phyloP scores from a whole-genome alignment of 2,329 filamentous ascomycete genomes.

The Ascosphaera apis region DNA sequence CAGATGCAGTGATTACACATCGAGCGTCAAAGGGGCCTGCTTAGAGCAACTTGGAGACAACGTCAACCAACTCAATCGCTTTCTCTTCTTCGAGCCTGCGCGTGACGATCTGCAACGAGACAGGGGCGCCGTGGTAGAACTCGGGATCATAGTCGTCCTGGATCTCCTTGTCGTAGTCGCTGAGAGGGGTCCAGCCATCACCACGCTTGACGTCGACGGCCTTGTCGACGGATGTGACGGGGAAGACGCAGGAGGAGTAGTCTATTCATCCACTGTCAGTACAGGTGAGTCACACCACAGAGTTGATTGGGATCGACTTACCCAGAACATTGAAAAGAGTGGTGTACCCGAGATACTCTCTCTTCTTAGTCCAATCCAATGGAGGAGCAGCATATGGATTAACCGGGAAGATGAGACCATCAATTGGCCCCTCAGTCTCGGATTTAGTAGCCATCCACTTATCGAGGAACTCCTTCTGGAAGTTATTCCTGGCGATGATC shows the following conservation, averaged over 20 bases:
- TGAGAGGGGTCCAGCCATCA: constrained; percentile 12
- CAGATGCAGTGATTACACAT: no score
- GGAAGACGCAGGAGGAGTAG: constrained; percentile 9
- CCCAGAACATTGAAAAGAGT: constrained; percentile 11
- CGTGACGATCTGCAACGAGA: constrained; percentile 11
- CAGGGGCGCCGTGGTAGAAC: constrained; percentile 12
- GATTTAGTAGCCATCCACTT: constrained; percentile 8
- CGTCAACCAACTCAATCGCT: constrained; percentile 16
- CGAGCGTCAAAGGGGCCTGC: no score
- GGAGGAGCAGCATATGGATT: constrained; percentile 5
- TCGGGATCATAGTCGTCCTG: constrained; percentile 10
- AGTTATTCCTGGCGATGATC: constrained; percentile 9
- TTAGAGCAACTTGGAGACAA: constrained; percentile 11
- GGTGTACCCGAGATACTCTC: constrained; percentile 10
- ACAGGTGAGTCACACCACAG: not conserved
- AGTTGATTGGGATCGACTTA: constrained; percentile 3
- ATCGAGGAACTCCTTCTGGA: constrained; percentile 8
- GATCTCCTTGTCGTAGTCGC: constrained; percentile 10
- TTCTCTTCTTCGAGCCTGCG: constrained; percentile 13
- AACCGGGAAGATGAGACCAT: constrained; percentile 6
- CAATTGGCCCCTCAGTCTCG: constrained; percentile 4
- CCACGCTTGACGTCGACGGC: constrained; percentile 6
- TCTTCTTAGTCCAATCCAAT: constrained; percentile 9
- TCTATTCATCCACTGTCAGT: constrained; percentile 8
- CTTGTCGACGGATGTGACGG: constrained; percentile 6